Evolutionary conservation across 2,329 filamentous ascomycete genomes (phyloP), one percentile per base, ranked within the genome.

Genomic region (Cladosporium halotolerans): DNA sequence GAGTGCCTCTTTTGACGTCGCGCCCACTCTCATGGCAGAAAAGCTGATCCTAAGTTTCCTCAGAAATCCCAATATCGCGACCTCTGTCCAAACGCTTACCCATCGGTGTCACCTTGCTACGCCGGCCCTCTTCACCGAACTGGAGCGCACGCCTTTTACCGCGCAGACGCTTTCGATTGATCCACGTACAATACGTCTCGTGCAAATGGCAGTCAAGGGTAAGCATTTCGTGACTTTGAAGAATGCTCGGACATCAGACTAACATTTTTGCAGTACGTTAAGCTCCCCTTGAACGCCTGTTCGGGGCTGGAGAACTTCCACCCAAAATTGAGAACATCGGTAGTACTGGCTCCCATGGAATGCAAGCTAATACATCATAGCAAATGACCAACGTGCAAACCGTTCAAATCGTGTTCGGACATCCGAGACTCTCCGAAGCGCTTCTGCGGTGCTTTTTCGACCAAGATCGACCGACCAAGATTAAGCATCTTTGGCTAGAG

Each of bases 31-130:
- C 23, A 7, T 39, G 11, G 8, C 16, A 9, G 36, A 39, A 14
- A 14, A n/a, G 36, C 36, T 39, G 36, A 39, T 1, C n/a, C 4
- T 14, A 7, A 1, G 43, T 8, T 23, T 7, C 33, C 45, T 32
- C 53, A 72, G 66, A 5, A 73, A 73, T 34, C 69, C 72, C 13
- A 53, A 54, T 11, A 62, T 77, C 10, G 74, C 73, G 2, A 61
- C 68, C 9, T 70, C 71, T 52, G 74, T 77, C 9, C 70, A 72
- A 9, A 63, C 63, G 4, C 57, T 77, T 6, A 73, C 69, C 9
- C 73, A 76, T 59, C 70, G 72, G 19, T 77, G 74, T 59, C 73
- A 76, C 55, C 61, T 76, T 1, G 72, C 73, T 1, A 67, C 70
- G 2, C 74, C 74, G 0, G 69, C 69, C 31, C 72, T 75, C 44